Percentiles rank a stretch among this genome's conserved stretches.
These are phyloP conservation scores for Macrolepiota fuliginosa DNA, from an alignment of 768 basidiomycete species.

Conservation along the genomic window DNA sequence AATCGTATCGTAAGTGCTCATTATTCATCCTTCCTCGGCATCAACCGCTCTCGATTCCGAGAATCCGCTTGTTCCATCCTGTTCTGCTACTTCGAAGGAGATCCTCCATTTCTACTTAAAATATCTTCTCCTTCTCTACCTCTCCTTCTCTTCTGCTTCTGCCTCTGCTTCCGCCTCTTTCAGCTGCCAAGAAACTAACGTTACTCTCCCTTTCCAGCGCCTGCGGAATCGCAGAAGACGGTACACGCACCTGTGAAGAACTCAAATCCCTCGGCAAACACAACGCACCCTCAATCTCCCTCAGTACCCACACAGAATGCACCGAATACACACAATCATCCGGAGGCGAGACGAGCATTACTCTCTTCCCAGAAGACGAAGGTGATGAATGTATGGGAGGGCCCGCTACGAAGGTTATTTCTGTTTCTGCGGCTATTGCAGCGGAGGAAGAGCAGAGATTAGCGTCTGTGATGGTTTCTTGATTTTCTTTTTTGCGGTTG, in stretches of 20 bases:
- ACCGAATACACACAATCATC: not conserved
- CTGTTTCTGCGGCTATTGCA: not conserved
- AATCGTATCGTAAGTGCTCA: conserved; percentile 56
- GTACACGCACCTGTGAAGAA: conserved; percentile 34
- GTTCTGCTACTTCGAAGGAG: not conserved
- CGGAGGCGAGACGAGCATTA: not conserved
- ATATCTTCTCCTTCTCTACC: not conserved
- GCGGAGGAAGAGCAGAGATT: not conserved
- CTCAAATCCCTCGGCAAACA: not conserved
- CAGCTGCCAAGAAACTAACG: not conserved
- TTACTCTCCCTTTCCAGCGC: conserved; percentile 29
- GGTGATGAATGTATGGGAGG: no score
- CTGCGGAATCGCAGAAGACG: conserved; percentile 56
- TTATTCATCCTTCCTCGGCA: not conserved
- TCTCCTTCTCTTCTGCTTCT: not conserved
- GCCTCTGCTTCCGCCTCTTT: not conserved
- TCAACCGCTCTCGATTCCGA: not conserved
- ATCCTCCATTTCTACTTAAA: not conserved
- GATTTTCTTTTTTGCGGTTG: no score
- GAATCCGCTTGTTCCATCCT: not conserved
- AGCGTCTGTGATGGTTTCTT: not conserved
- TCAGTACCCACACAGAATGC: not conserved
- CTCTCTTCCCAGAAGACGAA: no score
- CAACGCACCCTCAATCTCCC: conserved; percentile 4
- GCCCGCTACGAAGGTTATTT: not conserved